A percentile compares a stretch with the other conserved stretches of the same genome.
Conservation (phyloP, 1,284 basidiomycete genomes). For the Farysia itapuensis region DNA sequence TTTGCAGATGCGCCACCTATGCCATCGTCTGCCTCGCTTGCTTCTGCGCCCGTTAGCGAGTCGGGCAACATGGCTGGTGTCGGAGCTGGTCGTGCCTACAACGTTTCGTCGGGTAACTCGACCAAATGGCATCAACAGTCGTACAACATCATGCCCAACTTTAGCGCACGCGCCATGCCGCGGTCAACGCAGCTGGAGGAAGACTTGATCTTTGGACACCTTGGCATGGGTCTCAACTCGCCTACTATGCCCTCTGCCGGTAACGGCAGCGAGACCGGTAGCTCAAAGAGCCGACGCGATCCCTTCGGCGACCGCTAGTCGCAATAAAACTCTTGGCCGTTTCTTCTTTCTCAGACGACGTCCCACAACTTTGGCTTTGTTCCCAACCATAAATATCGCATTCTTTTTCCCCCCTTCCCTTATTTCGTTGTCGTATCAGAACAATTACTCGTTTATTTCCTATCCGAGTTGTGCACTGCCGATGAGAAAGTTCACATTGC, state of each 20-base stretch:
- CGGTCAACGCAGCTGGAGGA: constrained; percentile 35
- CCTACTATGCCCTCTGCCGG: constrained; percentile 9
- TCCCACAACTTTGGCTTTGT: too few species aligned
- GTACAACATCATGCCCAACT: constrained; percentile 42
- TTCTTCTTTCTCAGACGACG: too few species aligned
- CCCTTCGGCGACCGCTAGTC: constrained; percentile 32
- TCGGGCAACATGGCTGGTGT: constrained; percentile 40
- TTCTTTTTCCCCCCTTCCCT: too few species aligned
- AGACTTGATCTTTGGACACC: constrained; percentile 35
- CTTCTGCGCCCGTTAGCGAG: constrained; percentile 19
- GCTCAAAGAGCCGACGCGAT: constrained; percentile 25
- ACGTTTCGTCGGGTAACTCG: constrained; percentile 29
- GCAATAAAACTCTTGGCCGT: too few species aligned
- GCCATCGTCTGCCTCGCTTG: constrained; percentile 19
- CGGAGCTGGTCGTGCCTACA: constrained; percentile 28
- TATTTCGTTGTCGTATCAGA: too few species aligned
- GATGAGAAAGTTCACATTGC: not conserved
- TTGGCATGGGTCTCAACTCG: constrained; percentile 33
- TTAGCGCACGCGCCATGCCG: constrained; percentile 20
- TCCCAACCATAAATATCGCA: too few species aligned
- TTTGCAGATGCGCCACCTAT: constrained; percentile 28
- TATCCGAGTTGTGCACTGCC: too few species aligned
- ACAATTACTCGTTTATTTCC: too few species aligned
- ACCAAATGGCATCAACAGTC: constrained; percentile 42
- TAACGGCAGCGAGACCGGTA: constrained; percentile 29